Conservation (phyloP, 2,329 filamentous ascomycete species). For the Endothia cerciana region DNA sequence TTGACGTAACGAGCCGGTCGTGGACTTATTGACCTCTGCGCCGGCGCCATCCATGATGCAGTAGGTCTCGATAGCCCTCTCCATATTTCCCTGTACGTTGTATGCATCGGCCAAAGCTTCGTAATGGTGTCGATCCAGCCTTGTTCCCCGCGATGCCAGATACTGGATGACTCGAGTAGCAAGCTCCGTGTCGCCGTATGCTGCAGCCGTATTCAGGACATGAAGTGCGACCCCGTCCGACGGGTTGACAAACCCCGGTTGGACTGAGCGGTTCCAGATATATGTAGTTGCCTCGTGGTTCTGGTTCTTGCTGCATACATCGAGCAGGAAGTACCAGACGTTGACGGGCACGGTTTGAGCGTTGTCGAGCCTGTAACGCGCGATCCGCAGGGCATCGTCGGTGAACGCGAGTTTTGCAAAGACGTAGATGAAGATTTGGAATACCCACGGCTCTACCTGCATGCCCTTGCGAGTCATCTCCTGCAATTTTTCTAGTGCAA, state of each 20-base stretch:
- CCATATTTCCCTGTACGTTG: slow-evolving; percentile 60
- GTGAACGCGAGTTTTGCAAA: slow-evolving; percentile 74
- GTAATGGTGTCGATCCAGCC: slow-evolving; percentile 72
- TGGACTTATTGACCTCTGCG: slow-evolving; percentile 58
- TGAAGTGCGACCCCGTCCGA: slow-evolving; percentile 47
- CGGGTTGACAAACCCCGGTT: slow-evolving; percentile 46
- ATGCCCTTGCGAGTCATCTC: slow-evolving; percentile 63
- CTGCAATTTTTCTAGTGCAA: slow-evolving; percentile 73
- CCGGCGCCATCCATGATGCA: slow-evolving; percentile 73
- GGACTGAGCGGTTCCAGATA: slow-evolving; percentile 66
- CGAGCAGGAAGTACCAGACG: slow-evolving; percentile 75
- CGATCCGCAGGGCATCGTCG: slow-evolving; percentile 74
- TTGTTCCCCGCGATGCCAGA: slow-evolving; percentile 60
- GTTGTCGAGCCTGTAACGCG: slow-evolving; percentile 57
- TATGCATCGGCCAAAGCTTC: slow-evolving; percentile 79
- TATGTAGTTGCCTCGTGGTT: slow-evolving; percentile 68
- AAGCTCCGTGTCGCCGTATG: slow-evolving; percentile 67
- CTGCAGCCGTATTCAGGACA: slow-evolving; percentile 73
- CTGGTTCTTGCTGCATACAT: slow-evolving; percentile 67
- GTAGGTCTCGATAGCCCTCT: slow-evolving; percentile 69
- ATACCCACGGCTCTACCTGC: slow-evolving; percentile 70
- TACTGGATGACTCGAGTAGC: slow-evolving; percentile 72
- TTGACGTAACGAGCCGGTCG: slow-evolving; percentile 65
- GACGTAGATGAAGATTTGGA: slow-evolving; percentile 75
- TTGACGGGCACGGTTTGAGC: slow-evolving; percentile 45